Percentiles rank a stretch among this genome's conserved stretches.
Conservation (phyloP, 2,329 filamentous ascomycete genomes). For the Verticillium albo-atrum region DNA sequence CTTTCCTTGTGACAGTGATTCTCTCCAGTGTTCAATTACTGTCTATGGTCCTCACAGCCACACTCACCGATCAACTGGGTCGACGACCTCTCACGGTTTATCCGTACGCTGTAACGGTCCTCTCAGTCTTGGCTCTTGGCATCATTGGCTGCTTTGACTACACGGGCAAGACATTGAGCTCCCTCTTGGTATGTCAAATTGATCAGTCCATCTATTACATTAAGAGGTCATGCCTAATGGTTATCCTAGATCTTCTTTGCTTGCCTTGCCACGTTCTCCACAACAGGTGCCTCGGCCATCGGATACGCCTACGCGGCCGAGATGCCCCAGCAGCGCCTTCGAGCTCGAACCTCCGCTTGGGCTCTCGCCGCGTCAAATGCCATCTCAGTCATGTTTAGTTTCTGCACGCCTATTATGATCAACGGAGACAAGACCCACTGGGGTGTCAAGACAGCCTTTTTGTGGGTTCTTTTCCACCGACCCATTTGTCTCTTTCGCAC, state of each 20-base stretch:
- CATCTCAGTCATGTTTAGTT: slow-evolving; percentile 38
- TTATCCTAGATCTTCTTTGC: slow-evolving; percentile 32
- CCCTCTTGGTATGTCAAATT: slow-evolving; percentile 25
- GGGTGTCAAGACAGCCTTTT: slow-evolving; percentile 40
- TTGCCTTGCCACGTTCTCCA: slow-evolving; percentile 34
- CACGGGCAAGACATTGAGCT: slow-evolving; percentile 23
- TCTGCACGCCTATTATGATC: slow-evolving; percentile 40
- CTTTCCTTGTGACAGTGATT: slow-evolving; percentile 36
- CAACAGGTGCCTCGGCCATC: slow-evolving; percentile 34
- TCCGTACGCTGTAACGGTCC: slow-evolving; percentile 29
- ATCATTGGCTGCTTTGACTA: slow-evolving; percentile 36
- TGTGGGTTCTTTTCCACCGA: slow-evolving; percentile 20
- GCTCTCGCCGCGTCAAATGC: slow-evolving; percentile 30
- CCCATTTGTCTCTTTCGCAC: background rate
- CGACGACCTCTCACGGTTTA: slow-evolving; percentile 34
- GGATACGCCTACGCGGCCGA: slow-evolving; percentile 38
- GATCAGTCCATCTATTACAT: background rate
- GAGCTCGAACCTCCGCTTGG: slow-evolving; percentile 32
- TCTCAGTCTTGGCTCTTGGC: slow-evolving; percentile 30
- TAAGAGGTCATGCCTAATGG: background rate
- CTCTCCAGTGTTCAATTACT: slow-evolving; percentile 34
- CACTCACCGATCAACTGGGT: slow-evolving; percentile 26
- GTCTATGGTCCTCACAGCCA: slow-evolving; percentile 31
- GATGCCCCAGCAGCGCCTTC: slow-evolving; percentile 32
- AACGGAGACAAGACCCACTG: slow-evolving; percentile 28